A percentile compares a stretch with the other conserved stretches of the same genome.
Conservation (phyloP, 179 eudicot species). For the Sideroxylon spinosum region DNA sequence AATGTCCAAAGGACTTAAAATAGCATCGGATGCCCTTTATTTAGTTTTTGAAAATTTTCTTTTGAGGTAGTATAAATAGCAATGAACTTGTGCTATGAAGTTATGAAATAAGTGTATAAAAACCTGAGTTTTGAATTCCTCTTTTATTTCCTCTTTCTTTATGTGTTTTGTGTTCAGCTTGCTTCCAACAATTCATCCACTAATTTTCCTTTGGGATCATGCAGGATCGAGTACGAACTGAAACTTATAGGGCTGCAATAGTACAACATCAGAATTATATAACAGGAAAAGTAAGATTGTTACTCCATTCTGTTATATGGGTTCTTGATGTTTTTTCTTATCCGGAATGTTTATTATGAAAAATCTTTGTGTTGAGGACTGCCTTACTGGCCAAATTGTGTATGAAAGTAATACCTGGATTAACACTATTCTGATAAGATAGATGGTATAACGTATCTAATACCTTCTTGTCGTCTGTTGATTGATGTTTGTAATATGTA, state of each 20-base stretch:
- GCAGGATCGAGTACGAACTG: conserved; percentile 94
- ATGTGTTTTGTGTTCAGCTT: background rate
- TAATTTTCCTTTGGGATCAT: conserved; percentile 16
- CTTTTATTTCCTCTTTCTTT: too few species aligned
- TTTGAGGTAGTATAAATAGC: too few species aligned
- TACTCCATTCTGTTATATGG: background rate
- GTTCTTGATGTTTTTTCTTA: background rate
- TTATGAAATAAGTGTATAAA: too few species aligned
- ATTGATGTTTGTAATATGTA: background rate
- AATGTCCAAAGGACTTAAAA: too few species aligned
- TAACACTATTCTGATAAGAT: background rate
- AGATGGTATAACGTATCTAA: background rate
- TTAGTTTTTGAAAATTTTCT: too few species aligned
- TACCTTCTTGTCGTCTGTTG: background rate
- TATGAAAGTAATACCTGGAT: background rate
- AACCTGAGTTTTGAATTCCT: too few species aligned
- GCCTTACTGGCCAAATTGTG: background rate
- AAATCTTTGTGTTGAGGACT: background rate
- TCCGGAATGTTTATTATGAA: background rate
- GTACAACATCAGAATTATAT: conserved; percentile 64
- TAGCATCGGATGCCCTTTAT: too few species aligned
- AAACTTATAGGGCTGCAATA: conserved; percentile 78
- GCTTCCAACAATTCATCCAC: background rate
- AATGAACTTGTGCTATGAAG: too few species aligned
- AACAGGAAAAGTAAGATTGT: conserved; percentile 73